A percentile compares a stretch with the other conserved stretches of the same genome.
These are phyloP conservation scores for Sporisorium scitamineum DNA, from an alignment of 1,284 basidiomycete species.

Conservation along the genomic window DNA sequence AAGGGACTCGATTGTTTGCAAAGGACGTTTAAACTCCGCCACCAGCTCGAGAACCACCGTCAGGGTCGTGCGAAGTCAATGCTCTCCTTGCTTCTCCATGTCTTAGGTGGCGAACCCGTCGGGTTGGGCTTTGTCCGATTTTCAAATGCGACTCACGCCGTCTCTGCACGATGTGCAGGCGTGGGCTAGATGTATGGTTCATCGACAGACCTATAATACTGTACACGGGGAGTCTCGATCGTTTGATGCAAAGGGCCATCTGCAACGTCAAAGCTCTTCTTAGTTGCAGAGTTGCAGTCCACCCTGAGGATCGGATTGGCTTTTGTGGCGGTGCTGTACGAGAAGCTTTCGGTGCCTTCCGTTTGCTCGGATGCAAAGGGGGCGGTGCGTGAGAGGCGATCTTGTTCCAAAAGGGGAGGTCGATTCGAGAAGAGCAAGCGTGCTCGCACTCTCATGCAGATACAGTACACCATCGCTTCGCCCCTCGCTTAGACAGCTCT, in stretches of 20 bases:
- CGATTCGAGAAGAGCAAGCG: not conserved
- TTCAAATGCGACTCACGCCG: not conserved
- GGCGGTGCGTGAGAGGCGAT: not conserved
- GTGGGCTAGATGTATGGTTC: not conserved
- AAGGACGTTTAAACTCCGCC: not conserved
- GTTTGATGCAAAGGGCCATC: not conserved
- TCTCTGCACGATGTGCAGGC: not conserved
- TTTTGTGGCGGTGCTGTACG: too few relatives aligned
- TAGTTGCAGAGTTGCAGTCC: too few relatives aligned
- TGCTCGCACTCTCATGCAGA: not conserved
- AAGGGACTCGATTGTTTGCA: not conserved
- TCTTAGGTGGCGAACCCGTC: not conserved
- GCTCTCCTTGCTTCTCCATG: conserved; percentile 2
- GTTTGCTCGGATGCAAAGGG: not conserved
- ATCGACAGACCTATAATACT: not conserved
- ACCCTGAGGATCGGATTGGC: too few relatives aligned
- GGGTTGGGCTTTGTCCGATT: not conserved
- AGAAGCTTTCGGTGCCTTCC: too few relatives aligned
- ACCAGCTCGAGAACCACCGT: not conserved
- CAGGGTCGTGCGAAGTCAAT: conserved; percentile 1
- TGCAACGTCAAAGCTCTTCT: too few relatives aligned
- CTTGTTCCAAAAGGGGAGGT: not conserved
- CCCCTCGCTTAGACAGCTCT: conserved; percentile 1
- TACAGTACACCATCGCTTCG: not conserved
- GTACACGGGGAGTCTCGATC: not conserved